A percentile compares a stretch with the other conserved stretches of the same genome.
Conservation (phyloP, 768 basidiomycete genomes). For the Serpula lacrymans region DNA sequence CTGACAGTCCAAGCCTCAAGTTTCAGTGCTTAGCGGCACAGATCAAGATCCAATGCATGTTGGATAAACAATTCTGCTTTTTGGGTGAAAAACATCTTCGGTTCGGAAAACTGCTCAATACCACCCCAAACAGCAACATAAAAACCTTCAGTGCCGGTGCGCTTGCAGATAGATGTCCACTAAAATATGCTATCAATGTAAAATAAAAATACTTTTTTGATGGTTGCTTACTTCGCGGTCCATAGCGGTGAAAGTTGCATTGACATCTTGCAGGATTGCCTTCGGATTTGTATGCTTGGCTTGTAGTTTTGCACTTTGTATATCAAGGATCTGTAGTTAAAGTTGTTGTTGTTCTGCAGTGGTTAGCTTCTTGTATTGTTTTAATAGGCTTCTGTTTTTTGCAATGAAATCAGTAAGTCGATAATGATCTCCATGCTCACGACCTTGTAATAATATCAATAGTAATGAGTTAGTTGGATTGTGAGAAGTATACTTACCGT, state of each 20-base stretch:
- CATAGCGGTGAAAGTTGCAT: background rate
- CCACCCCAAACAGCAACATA: background rate
- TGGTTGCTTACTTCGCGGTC: background rate
- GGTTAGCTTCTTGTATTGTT: background rate
- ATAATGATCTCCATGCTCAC: background rate
- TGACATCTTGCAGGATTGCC: background rate
- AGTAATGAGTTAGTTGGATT: no score
- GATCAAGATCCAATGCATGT: no score
- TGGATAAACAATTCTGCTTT: background rate
- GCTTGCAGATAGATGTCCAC: background rate
- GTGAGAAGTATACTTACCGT: background rate
- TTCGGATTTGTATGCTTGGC: background rate
- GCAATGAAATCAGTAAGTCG: constrained; percentile 1
- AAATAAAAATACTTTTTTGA: background rate
- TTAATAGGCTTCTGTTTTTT: background rate
- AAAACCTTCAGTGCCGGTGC: background rate
- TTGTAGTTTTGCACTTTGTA: background rate
- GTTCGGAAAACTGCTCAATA: background rate
- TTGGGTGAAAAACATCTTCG: background rate
- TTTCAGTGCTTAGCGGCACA: no score
- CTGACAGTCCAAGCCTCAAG: no score
- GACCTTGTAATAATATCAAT: background rate
- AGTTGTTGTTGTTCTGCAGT: background rate
- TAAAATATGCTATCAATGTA: background rate
- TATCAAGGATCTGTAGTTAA: background rate